Percentiles rank a stretch among this genome's conserved stretches.
These are phyloP conservation scores for Exophiala bonariae DNA, from an alignment of 2,329 filamentous ascomycete species.

Conservation along the genomic window DNA sequence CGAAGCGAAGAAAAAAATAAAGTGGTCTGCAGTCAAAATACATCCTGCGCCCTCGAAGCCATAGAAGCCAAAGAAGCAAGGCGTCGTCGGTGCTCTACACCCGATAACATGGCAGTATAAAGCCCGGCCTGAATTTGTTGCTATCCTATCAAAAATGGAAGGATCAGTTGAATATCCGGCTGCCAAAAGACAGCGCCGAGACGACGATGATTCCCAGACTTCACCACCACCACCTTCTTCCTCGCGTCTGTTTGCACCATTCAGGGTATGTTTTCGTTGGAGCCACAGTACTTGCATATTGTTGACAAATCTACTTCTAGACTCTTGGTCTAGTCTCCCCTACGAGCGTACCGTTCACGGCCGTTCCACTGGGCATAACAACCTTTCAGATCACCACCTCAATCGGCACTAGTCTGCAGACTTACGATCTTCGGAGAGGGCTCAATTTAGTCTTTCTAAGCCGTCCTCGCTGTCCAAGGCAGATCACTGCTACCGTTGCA, in stretches of 20 bases:
- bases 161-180: conserved; percentile 53
- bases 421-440: conserved; percentile 88
- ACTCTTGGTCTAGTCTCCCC: conserved; percentile 92
- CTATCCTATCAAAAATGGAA: conserved; percentile 13
- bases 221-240: conserved; percentile 56
- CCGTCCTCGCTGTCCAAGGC: conserved; percentile 79
- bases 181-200: conserved; percentile 74
- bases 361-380: conserved; percentile 83
- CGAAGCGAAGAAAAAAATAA: too few species aligned
- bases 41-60: too few species aligned
- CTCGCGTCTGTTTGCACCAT: conserved; percentile 81
- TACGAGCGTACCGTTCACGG: conserved; percentile 85
- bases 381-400: conserved; percentile 98
- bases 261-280: conserved; percentile 63
- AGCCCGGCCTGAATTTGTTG: too few species aligned
- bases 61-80: too few species aligned
- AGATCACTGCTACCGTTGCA: conserved; percentile 82
- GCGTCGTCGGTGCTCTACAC: too few species aligned
- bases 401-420: conserved; percentile 85
- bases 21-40: too few species aligned
- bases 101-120: neutral
- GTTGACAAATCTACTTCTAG: conserved; percentile 45
- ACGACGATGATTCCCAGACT: conserved; percentile 39
- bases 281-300: conserved; percentile 2
- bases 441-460: conserved; percentile 93